These are phyloP conservation scores for Cyclostephanos tholiformis DNA, from an alignment of 108 stramenopile genomes.

Conservation along the genomic window DNA sequence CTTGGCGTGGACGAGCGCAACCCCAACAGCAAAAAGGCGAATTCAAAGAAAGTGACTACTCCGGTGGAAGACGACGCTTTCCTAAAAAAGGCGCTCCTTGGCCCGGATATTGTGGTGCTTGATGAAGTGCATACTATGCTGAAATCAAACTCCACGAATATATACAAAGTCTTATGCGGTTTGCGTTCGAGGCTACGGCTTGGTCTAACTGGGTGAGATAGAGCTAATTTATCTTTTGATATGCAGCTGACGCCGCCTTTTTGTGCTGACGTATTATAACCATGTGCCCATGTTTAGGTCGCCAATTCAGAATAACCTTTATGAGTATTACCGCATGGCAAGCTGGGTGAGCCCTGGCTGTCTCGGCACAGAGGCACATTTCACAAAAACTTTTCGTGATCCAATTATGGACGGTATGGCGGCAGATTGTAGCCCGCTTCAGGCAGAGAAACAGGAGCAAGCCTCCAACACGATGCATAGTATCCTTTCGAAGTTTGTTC, in stretches of 20 bases:
- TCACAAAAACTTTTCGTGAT: slow-evolving; percentile 48
- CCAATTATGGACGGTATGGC: slow-evolving; percentile 67
- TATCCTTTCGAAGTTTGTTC: slow-evolving; percentile 54
- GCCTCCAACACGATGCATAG: slow-evolving; percentile 38
- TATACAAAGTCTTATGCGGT: slow-evolving; percentile 51
- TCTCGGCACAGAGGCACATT: slow-evolving; percentile 52
- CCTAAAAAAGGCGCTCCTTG: slow-evolving; percentile 39
- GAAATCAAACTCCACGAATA: slow-evolving; percentile 48
- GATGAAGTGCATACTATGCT: slow-evolving; percentile 80
- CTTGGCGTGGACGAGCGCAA: slow-evolving; percentile 17
- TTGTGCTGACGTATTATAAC: not conserved
- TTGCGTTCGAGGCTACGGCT: slow-evolving; percentile 59
- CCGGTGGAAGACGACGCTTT: slow-evolving; percentile 22
- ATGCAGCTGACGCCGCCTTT: not conserved
- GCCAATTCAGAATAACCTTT: slow-evolving; percentile 43
- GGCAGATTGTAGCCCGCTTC: slow-evolving; percentile 35
- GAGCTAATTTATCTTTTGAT: slow-evolving; percentile 41
- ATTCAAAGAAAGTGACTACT: slow-evolving; percentile 7
- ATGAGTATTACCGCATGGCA: slow-evolving; percentile 69
- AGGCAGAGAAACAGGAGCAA: slow-evolving; percentile 38
- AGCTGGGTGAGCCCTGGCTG: slow-evolving; percentile 57
- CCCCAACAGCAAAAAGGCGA: not conserved
- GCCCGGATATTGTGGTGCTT: slow-evolving; percentile 61
- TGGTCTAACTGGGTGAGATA: slow-evolving; percentile 57
- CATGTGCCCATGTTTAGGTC: not conserved